phyloP scores from a whole-genome alignment of 2,329 filamentous ascomycete species.

The Pseudogymnoascus sp. region DNA sequence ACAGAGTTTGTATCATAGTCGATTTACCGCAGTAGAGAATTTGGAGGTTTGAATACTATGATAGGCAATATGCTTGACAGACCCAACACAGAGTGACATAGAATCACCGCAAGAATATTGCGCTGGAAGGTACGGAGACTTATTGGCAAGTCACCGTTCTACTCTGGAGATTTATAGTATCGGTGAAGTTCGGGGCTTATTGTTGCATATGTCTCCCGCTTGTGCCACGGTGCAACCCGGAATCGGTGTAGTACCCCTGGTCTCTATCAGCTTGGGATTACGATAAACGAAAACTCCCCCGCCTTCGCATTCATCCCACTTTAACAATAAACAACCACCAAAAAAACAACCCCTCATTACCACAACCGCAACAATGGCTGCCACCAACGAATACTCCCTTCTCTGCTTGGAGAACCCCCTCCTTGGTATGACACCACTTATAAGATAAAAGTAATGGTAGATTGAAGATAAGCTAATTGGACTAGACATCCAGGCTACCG shows the following conservation, averaged over 20 bases:
- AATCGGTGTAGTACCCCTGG: neutral
- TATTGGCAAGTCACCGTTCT: neutral
- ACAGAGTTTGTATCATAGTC: neutral
- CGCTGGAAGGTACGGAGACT: neutral
- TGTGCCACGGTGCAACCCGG: neutral
- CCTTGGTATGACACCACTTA: conserved; percentile 58
- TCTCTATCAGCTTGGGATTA: conserved; percentile 1
- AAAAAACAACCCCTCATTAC: conserved; percentile 6
- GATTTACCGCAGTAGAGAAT: too few relatives aligned
- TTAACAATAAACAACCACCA: conserved; percentile 6
- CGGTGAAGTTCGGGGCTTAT: neutral
- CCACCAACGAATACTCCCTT: conserved; percentile 74
- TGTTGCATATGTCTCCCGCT: neutral
- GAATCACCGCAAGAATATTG: neutral
- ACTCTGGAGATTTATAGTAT: neutral
- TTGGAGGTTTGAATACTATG: neutral
- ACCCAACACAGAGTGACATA: neutral
- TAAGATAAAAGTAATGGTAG: neutral
- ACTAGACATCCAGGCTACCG: conserved; percentile 81
- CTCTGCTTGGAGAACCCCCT: conserved; percentile 96
- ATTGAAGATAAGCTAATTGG: neutral
- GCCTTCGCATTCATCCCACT: conserved; percentile 12
- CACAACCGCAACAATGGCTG: conserved; percentile 51
- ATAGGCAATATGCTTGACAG: neutral
- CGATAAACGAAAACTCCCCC: conserved; percentile 6